Evolutionary conservation across 805 yeast genomes (phyloP), one percentile per base, ranked within the genome.

Genomic region (Ogataea minuta): DNA sequence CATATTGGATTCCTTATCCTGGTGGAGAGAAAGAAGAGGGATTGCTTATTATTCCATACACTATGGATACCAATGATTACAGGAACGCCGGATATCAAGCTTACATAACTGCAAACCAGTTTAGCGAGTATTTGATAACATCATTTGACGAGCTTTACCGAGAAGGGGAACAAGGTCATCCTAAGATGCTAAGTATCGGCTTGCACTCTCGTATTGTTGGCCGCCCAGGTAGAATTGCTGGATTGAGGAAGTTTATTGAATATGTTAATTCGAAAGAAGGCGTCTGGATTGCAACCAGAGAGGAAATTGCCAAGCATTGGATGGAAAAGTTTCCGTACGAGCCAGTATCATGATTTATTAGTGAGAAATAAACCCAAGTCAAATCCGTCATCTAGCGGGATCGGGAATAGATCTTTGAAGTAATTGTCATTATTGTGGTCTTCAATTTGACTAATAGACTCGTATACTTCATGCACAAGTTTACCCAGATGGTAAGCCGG

Each of bases 251-350:
- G 47, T 63, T 64, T 35, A 45, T 64, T 46, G 63, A 59, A 26
- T 62, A 64, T 37, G 56, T 61, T n/a, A 45, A 47, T 26, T 41
- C 48, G 11, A 57, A 59, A 41, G 57, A 57, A 23, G 64, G 57
- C 21, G 69, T 62, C 14, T 64, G 67, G 67, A 58, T 64, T 15
- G 62, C 67, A n/a, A 64, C 65, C 23, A 52, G 69, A 33, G 59
- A 57, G 36, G 64, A 64, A 34, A 64, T 64, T 28, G 68, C 69
- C 4, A 20, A 21, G 8, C 50, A 45, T 24, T 48, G 49, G 50
- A 42, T 31, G 25, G 5, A 24, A 11, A 23, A 25, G 26, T 45
- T 39, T 23, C 52, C 52, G 4, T 48, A 48, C 25, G 20, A 26
- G 19, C 19, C 23, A 4, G 14, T 12, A 13, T 24, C 21, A 17